These are phyloP conservation scores for Hypoxylon trugodes DNA, from an alignment of 495 filamentous ascomycete species.

Conservation along the genomic window DNA sequence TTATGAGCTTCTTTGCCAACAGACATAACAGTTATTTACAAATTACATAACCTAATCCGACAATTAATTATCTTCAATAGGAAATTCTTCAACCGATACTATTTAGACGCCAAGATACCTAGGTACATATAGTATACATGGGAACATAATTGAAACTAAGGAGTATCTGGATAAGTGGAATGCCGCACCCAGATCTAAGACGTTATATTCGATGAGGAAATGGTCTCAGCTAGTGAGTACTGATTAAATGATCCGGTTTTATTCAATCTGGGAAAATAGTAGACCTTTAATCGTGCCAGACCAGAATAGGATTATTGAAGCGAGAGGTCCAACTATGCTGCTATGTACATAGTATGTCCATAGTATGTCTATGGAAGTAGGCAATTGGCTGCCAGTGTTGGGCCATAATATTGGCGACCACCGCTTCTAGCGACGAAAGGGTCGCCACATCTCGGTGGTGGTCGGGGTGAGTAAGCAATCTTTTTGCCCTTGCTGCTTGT, in stretches of 20 bases:
- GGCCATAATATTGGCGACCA: conserved; percentile 19
- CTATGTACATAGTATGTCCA: background rate
- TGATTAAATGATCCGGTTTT: conserved; percentile 19
- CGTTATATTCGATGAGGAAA: conserved; percentile 19
- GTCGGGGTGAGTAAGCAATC: conserved; percentile 30
- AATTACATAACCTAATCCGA: no score
- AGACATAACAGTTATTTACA: no score
- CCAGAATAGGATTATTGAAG: conserved; percentile 36
- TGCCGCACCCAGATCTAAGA: conserved; percentile 23
- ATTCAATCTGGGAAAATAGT: conserved; percentile 18
- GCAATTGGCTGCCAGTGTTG: conserved; percentile 2
- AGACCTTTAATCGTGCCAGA: conserved; percentile 24
- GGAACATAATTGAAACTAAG: no score
- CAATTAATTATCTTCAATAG: background rate
- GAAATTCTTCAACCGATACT: background rate
- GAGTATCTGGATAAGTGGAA: conserved; percentile 18
- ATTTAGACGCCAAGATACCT: conserved; percentile 5
- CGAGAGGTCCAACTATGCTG: conserved; percentile 15
- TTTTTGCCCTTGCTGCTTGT: no score
- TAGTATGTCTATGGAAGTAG: no score
- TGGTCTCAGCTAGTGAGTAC: conserved; percentile 29
- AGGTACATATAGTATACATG: no score
- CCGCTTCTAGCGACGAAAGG: conserved; percentile 21
- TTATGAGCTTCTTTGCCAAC: no score
- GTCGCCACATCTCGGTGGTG: conserved; percentile 9